Conservation (phyloP, 345 rosid genomes). For the Populus simonii region DNA sequence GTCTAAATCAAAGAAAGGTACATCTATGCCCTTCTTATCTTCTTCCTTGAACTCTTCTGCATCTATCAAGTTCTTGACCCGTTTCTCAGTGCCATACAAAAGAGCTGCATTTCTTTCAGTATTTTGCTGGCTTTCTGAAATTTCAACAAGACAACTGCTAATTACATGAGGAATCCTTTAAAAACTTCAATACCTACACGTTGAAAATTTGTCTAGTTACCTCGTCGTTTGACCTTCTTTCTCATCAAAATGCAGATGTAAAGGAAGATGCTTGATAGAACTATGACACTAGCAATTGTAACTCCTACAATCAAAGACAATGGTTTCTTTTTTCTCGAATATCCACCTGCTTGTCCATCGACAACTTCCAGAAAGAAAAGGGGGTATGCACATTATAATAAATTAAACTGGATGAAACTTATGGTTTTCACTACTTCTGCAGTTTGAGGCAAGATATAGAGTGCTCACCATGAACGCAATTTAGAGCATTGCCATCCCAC, state of each 20-base stretch:
- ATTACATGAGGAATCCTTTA: background rate
- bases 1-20: slow-evolving; percentile 21
- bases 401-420: background rate
- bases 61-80: background rate
- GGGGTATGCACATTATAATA: background rate
- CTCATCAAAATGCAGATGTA: slow-evolving; percentile 6
- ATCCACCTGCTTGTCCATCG: background rate
- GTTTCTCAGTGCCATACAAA: slow-evolving; percentile 5
- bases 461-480: slow-evolving; percentile 45
- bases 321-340: background rate
- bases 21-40: slow-evolving; percentile 20
- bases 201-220: slow-evolving; percentile 7
- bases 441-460: background rate
- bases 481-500: slow-evolving; percentile 47
- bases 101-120: background rate
- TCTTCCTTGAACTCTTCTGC: slow-evolving; percentile 13
- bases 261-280: slow-evolving; percentile 5
- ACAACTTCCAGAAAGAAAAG: background rate
- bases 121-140: background rate
- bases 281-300: slow-evolving; percentile 1
- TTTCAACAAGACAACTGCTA: background rate
- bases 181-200: background rate
- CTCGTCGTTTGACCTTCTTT: slow-evolving; percentile 10
- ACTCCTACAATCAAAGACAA: slow-evolving; percentile 16
- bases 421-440: background rate